Base-by-base conservation (phyloP, 2,329 filamentous ascomycete genomes). In the Aplosporella prunicola region DNA sequence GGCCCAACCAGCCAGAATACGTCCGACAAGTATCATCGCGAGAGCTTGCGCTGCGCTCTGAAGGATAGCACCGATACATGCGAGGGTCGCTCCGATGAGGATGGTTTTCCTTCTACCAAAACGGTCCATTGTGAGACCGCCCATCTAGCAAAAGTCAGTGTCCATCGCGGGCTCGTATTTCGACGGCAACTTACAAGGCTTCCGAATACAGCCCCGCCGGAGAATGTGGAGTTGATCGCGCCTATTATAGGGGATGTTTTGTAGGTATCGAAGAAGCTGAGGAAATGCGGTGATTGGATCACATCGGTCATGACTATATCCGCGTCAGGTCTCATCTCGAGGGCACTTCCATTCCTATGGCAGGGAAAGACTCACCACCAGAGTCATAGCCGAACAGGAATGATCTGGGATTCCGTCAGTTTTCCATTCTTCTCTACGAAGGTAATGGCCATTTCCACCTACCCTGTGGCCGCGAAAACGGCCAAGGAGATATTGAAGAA, bases 151-250 rank as follows among this genome's bases (percentile, higher is more conserved):
- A n/a, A 13, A n/a, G n/a, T 25, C 17, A 9, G 16, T 9, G 9
- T 14, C 7, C 10, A 15, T 15, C 27, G 27, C 9, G 7, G 9
- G 8, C 7, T 8, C 7, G 15, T 8, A 14, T 8, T 14, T 9
- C 15, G 22, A 24, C 8, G 22, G 17, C 2, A 20, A 1, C 53
- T 40, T 44, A 57, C 56, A 69, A 74, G 57, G 18, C 69, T 62
- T 4, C 71, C 72, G 44, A 75, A 69, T 20, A 71, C 64, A 39
- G 70, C 71, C n/a, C 71, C 72, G 4, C 69, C 71, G 10, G 67
- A 69, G 47, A 79, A 80, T 16, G 76, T 78, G 41, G 74, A 74
- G 49, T 77, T 75, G 51, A 80, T 73, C 14, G 75, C 75, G 9
- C 76, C 76, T 39, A 78, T 63, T 34, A 76, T 69, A 5, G 69